A percentile compares a stretch with the other conserved stretches of the same genome.
phyloP scores from a whole-genome alignment of 2,329 filamentous ascomycete species.

The Fusarium odoratissimum region DNA sequence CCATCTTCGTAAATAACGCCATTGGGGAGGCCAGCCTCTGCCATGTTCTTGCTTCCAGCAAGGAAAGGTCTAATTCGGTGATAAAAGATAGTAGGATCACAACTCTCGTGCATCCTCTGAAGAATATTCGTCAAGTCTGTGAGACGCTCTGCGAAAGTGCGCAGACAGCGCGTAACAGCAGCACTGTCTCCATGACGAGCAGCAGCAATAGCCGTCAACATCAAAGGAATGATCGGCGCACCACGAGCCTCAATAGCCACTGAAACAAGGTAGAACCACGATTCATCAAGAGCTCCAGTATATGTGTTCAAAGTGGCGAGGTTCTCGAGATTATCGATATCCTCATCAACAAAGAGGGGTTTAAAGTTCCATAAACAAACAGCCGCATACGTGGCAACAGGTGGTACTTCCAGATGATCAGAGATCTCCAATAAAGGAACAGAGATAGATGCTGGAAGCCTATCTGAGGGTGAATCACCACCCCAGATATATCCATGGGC shows the following conservation, averaged over 20 bases:
- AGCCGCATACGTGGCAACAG: slow-evolving; percentile 93
- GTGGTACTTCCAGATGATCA: slow-evolving; percentile 82
- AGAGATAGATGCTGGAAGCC: slow-evolving; percentile 83
- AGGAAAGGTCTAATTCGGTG: slow-evolving; percentile 95
- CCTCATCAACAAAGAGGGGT: slow-evolving; percentile 85
- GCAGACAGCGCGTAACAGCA: slow-evolving; percentile 82
- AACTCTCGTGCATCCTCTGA: slow-evolving; percentile 93
- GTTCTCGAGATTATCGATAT: slow-evolving; percentile 86
- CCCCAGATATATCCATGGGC: slow-evolving; percentile 97
- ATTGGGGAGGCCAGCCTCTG: slow-evolving; percentile 86
- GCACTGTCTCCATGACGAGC: slow-evolving; percentile 75
- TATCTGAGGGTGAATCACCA: slow-evolving; percentile 82
- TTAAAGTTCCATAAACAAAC: slow-evolving; percentile 98
- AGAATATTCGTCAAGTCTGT: slow-evolving; percentile 85
- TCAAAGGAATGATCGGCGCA: slow-evolving; percentile 85
- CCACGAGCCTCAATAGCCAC: slow-evolving; percentile 95
- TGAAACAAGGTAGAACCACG: slow-evolving; percentile 97
- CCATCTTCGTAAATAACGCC: slow-evolving; percentile 91
- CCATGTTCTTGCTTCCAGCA: slow-evolving; percentile 98
- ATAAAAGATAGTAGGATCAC: slow-evolving; percentile 95
- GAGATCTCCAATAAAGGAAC: slow-evolving; percentile 84
- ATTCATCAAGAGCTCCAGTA: slow-evolving; percentile 94
- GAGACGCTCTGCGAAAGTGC: slow-evolving; percentile 84
- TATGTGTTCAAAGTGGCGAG: slow-evolving; percentile 89
- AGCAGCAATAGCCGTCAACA: slow-evolving; percentile 87